Evolutionary conservation across 73 alveolate genomes (phyloP).

Genomic region (Urostyla sp.): DNA sequence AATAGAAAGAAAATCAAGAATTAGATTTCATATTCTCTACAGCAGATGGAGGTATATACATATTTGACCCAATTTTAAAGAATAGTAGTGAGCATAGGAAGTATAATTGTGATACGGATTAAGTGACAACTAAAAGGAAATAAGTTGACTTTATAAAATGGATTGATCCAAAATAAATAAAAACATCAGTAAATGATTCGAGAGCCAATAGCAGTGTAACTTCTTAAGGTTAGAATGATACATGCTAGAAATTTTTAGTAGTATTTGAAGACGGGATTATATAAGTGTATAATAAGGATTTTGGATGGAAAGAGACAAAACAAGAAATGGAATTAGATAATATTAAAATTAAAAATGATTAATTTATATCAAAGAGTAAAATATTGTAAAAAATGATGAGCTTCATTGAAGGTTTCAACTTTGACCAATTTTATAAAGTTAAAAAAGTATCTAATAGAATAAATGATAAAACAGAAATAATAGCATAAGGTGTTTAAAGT

Average conservation of each 20-base stretch:
- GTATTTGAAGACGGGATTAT: constrained; percentile 40
- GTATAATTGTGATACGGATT: constrained; percentile 18
- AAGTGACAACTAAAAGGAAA: too few species aligned
- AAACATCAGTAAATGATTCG: too few species aligned
- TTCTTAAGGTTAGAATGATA: not conserved
- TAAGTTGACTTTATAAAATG: constrained; percentile 18
- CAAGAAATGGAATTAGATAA: constrained; percentile 14
- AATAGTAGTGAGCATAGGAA: not conserved
- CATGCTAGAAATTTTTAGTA: constrained; percentile 25
- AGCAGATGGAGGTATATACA: constrained; percentile 3
- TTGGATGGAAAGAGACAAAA: constrained; percentile 7
- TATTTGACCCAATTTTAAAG: constrained; percentile 29
- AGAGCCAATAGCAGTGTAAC: too few species aligned
- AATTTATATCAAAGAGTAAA: not conserved
- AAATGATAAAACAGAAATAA: not conserved
- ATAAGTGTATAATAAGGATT: constrained; percentile 20
- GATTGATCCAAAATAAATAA: constrained; percentile 18
- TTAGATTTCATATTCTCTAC: constrained; percentile 5
- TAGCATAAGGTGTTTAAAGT: not conserved
- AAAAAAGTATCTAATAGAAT: not conserved
- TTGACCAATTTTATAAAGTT: constrained; percentile 15
- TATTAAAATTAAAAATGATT: not conserved
- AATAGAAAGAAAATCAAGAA: too few species aligned
- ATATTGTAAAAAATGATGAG: constrained; percentile 6
- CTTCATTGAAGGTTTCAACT: not conserved